phyloP scores from a whole-genome alignment of 495 filamentous ascomycete species.

The Xylaria acuta region DNA sequence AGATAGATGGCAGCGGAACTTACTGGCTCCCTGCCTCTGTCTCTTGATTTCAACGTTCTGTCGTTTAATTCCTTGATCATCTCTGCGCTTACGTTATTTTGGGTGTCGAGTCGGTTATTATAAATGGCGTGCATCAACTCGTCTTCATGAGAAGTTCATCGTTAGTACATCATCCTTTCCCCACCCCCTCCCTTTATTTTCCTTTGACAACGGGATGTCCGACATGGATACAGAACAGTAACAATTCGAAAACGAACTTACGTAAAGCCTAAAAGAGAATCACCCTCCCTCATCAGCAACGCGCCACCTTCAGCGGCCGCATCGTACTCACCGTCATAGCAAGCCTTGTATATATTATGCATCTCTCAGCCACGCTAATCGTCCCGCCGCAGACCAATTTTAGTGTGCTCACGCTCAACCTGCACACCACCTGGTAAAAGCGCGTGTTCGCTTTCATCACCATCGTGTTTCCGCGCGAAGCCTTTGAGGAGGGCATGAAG shows the following conservation, averaged over 20 bases:
- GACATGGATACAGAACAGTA: not conserved
- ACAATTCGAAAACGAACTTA: not conserved
- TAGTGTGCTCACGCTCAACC: not conserved
- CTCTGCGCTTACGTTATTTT: not conserved
- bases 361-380: slow-evolving; percentile 3
- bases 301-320: not conserved
- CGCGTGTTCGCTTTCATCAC: not conserved
- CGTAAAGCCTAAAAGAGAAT: not conserved
- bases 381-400: not conserved
- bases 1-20: not conserved
- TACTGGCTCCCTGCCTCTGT: not conserved
- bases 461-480: not conserved
- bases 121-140: slow-evolving; percentile 7
- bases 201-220: not conserved
- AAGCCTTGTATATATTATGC: not conserved
- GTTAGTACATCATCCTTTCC: no score
- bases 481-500: not conserved
- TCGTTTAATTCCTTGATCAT: not conserved
- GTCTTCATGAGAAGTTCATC: not conserved
- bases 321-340: not conserved
- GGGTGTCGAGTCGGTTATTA: not conserved
- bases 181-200: not conserved
- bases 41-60: not conserved
- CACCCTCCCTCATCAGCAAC: not conserved
- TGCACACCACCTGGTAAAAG: not conserved